Conservation (phyloP, 345 rosid species). For the Physaria fendleri region DNA sequence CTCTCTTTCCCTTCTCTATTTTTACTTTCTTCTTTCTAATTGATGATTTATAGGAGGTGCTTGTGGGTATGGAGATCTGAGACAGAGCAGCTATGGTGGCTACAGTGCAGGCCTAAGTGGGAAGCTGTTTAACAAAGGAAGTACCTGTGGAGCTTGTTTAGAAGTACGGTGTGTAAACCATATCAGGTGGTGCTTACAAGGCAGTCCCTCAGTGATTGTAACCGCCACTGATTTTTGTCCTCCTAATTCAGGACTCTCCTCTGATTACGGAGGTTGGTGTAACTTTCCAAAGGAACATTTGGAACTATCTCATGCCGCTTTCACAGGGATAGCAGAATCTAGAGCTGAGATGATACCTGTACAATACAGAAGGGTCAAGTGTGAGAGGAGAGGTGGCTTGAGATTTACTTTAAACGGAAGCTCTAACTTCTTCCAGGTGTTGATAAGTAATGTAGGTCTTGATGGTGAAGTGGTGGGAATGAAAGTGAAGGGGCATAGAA, state of each 20-base stretch:
- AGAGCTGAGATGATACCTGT: conserved; percentile 70
- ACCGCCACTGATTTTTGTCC: conserved; percentile 95
- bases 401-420: conserved; percentile 74
- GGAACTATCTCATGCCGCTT: conserved; percentile 85
- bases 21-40: background rate
- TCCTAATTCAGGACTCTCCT: conserved; percentile 73
- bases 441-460: conserved; percentile 69
- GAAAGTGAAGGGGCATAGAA: conserved; percentile 84
- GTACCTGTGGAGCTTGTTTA: conserved; percentile 84
- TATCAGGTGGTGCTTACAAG: conserved; percentile 72
- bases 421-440: conserved; percentile 59
- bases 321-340: conserved; percentile 66
- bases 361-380: conserved; percentile 75
- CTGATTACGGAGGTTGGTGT: conserved; percentile 93
- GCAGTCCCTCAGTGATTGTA: conserved; percentile 74
- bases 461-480: conserved; percentile 78
- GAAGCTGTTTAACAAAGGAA: conserved; percentile 74
- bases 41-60: conserved; percentile 65
- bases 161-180: conserved; percentile 88
- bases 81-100: conserved; percentile 56
- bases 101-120: conserved; percentile 76
- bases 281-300: conserved; percentile 88
- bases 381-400: conserved; percentile 63
- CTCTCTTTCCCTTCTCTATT: background rate
- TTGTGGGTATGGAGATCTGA: conserved; percentile 87